Evolutionary conservation across 1,284 basidiomycete species (phyloP).

Genomic region (Moniliophthora roreri): DNA sequence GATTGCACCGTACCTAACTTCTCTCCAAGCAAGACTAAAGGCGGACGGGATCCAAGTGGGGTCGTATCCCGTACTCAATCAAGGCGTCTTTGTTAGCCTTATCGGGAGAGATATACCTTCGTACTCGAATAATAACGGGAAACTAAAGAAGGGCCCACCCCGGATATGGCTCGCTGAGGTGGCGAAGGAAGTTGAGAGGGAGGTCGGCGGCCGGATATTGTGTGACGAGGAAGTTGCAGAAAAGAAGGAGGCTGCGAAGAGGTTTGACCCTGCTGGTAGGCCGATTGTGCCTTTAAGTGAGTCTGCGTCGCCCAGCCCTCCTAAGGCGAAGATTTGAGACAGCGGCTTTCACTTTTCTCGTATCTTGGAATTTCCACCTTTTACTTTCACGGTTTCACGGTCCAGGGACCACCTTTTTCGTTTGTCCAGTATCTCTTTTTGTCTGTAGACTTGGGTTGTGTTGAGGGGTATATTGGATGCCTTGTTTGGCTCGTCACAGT

Average conservation of each 20-base stretch:
- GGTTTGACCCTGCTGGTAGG: slow-evolving; percentile 3
- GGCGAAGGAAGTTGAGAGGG: slow-evolving; percentile 67
- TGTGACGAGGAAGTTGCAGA: slow-evolving; percentile 58
- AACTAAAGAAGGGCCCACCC: slow-evolving; percentile 36
- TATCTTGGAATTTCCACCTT: neutral
- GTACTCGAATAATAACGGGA: neutral
- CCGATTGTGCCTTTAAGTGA: neutral
- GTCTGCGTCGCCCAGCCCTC: neutral
- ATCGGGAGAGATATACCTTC: slow-evolving; percentile 56
- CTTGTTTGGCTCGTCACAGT: neutral
- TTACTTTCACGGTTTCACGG: neutral
- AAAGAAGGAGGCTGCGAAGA: slow-evolving; percentile 30
- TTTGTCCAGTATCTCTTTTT: neutral
- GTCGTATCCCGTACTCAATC: slow-evolving; percentile 70
- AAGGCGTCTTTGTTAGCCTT: slow-evolving; percentile 68
- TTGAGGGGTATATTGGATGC: neutral
- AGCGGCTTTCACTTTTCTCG: neutral
- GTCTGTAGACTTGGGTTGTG: too few relatives aligned
- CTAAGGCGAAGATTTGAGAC: neutral
- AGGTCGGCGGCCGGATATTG: slow-evolving; percentile 56
- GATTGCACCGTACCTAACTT: slow-evolving; percentile 87
- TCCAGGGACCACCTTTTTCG: neutral
- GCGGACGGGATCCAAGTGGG: slow-evolving; percentile 81
- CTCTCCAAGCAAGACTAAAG: slow-evolving; percentile 74
- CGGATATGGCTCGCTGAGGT: slow-evolving; percentile 44